Evolutionary conservation across 1,284 basidiomycete species (phyloP), one percentile per base, ranked within the genome.

Genomic region (Inonotus obliquus): DNA sequence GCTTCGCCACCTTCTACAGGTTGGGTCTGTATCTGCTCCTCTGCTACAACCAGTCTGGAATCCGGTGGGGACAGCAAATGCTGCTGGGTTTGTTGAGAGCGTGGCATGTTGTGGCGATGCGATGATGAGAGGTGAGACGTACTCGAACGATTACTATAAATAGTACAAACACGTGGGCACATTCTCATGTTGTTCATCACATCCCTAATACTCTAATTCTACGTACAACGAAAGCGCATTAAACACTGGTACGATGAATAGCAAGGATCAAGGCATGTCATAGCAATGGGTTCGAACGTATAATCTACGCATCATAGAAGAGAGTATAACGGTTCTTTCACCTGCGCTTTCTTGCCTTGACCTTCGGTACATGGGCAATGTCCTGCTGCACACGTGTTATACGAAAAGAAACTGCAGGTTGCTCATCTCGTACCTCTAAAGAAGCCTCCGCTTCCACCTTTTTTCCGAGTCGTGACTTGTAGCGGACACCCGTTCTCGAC

Each of bases 1-100:
- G 82, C 75, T 68, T 87, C 85, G 70, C 87, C 85, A 23, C 75
- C 84, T 69, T 86, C 85, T 7, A 77, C 81, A 61, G 73, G 74
- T 44, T 74, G 83, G 57, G 79, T 82, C 14, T 80, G 67, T 35
- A 69, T 72, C 49, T 85, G 84, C 51, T 85, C 83, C 63, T 81
- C 81, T 60, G 79, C 81, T 47, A 45, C 23, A n/a, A 19, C 54
- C 19, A 32, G 6, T 44, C 55, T 57, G 23, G 57, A 27, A 27
- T 62, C 61, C 10, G 29, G 48, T 23, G 52, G 51, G 6, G 49
- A 29, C 2, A 29, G 51, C 5, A 35, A 17, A 11, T 23, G 37
- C 25, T 44, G 55, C 37, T 44, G 51, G 17, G 44, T 44, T 51
- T 63, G 59, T 35, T 63, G 62, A 53, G 60, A 35, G 35, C 62